Conservation (phyloP, 768 basidiomycete genomes). For the Rhizopogon sp. region DNA sequence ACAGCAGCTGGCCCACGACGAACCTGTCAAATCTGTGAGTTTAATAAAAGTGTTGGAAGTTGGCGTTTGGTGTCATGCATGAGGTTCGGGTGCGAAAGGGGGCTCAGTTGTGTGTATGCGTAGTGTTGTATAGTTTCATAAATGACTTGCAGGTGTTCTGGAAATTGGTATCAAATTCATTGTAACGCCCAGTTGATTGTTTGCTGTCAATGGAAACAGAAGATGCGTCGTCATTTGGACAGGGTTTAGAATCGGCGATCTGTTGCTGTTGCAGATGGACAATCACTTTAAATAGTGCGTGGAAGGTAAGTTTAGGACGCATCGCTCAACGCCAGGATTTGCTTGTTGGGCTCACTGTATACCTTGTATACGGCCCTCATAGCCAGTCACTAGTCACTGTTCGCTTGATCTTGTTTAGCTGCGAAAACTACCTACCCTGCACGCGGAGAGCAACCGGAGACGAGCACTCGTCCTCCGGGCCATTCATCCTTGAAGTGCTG, state of each 20-base stretch:
- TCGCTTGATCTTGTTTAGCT: not conserved
- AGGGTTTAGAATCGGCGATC: not conserved
- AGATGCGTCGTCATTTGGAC: not conserved
- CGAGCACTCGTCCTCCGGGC: not conserved
- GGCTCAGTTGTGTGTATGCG: conserved; percentile 3
- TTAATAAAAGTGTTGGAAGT: not conserved
- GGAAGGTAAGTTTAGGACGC: not conserved
- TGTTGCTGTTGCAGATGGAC: not conserved
- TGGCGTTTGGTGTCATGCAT: not conserved
- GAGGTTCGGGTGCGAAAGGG: not conserved
- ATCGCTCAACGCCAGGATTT: not conserved
- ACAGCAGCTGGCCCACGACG: conserved; percentile 23
- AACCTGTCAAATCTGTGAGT: conserved; percentile 21
- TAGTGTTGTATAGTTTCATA: conserved; percentile 2
- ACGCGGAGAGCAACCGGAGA: not conserved
- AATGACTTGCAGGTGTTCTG: conserved; percentile 1
- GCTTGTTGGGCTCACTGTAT: no score
- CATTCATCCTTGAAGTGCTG: not conserved
- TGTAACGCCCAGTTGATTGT: not conserved
- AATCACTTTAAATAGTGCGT: not conserved
- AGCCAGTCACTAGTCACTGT: no score
- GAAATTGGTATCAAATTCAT: not conserved
- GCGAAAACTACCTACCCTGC: no score
- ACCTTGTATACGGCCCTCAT: not conserved
- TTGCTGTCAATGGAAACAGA: not conserved